Evolutionary conservation across 2,329 filamentous ascomycete genomes (phyloP).

Genomic region (Clonostachys byssicola): DNA sequence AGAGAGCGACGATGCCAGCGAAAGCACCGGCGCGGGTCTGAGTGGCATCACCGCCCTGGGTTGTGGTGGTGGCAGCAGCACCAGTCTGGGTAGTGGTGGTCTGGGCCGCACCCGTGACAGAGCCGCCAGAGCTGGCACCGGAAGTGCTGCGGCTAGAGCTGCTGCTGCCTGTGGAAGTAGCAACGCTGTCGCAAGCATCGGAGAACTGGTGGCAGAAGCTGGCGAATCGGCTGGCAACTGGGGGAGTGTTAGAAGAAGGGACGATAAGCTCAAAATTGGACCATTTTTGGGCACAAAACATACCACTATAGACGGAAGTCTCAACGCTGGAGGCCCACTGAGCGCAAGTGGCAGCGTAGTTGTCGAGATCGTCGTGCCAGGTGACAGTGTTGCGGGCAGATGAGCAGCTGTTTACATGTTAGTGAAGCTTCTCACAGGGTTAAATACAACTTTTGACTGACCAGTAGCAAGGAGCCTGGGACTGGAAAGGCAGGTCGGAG

Average conservation of each 20-base stretch:
- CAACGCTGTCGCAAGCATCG: slow-evolving; percentile 17
- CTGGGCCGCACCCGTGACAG: slow-evolving; percentile 7
- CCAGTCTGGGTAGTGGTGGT: neutral
- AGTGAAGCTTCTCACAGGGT: slow-evolving; percentile 6
- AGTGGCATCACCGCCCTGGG: neutral
- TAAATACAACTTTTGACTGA: slow-evolving; percentile 6
- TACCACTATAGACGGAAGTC: slow-evolving; percentile 8
- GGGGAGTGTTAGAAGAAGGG: neutral
- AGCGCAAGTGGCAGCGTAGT: slow-evolving; percentile 19
- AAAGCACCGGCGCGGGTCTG: slow-evolving; percentile 9
- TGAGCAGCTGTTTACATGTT: slow-evolving; percentile 10
- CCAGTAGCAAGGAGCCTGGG: slow-evolving; percentile 26
- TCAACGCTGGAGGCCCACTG: slow-evolving; percentile 20
- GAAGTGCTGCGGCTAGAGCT: slow-evolving; percentile 1
- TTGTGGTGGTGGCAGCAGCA: neutral
- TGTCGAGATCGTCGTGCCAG: slow-evolving; percentile 22
- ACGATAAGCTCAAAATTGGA: neutral
- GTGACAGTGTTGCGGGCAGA: slow-evolving; percentile 7
- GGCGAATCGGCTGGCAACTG: slow-evolving; percentile 20
- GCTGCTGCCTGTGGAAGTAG: slow-evolving; percentile 8
- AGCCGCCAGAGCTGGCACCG: slow-evolving; percentile 6
- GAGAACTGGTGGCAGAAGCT: slow-evolving; percentile 20
- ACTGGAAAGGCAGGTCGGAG: slow-evolving; percentile 11
- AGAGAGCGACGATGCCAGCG: slow-evolving; percentile 12
- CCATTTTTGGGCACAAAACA: too few relatives aligned